Evolutionary conservation across 495 filamentous ascomycete genomes (phyloP), one percentile per base, ranked within the genome.

Genomic region (Amphirosellinia nigrospora): DNA sequence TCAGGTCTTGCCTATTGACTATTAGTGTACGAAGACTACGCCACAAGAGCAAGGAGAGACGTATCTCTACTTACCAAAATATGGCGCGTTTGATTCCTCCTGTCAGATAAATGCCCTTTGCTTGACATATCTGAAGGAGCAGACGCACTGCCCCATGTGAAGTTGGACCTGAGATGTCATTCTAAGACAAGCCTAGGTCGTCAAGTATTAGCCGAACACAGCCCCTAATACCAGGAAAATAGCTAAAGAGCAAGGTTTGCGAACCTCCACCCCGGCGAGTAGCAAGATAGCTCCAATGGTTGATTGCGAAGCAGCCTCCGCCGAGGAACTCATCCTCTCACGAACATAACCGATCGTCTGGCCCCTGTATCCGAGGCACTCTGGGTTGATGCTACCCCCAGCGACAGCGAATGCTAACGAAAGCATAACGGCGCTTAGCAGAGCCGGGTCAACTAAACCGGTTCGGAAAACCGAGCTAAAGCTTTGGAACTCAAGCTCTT

Each of bases 251-350:
- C 3, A 21, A 34, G 52, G 39, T 4, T 45, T 59, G 62, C 79
- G 50, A 9, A 83, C 81, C 74, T 78, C 80, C 15, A 82, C 69
- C 32, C 80, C 77, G 19, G 77, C 78, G 0, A 82, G 72, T 11
- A 83, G 68, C 63, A 83, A 64, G 66, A 83, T 82, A n/a, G 81
- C 75, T 10, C 81, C 81, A 6, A 83, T 64, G 0, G 80, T 81
- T 30, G 81, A 71, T 64, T 79, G 78, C 43, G 77, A 77, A 39
- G 75, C 72, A 45, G 79, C 75, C 19, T 60, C 69, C 23, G 69
- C 50, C 16, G 60, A 53, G 60, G 73, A 76, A 45, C 34, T 66
- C 71, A 83, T 74, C 28, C 72, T 77, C 46, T 74, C 39, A 64
- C 79, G 78, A 71, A 83, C 76, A 48, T 72, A 78, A 7, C 69